Base-by-base conservation (phyloP, 2,329 filamentous ascomycete species). In the Drechslerella coelobrocha region DNA sequence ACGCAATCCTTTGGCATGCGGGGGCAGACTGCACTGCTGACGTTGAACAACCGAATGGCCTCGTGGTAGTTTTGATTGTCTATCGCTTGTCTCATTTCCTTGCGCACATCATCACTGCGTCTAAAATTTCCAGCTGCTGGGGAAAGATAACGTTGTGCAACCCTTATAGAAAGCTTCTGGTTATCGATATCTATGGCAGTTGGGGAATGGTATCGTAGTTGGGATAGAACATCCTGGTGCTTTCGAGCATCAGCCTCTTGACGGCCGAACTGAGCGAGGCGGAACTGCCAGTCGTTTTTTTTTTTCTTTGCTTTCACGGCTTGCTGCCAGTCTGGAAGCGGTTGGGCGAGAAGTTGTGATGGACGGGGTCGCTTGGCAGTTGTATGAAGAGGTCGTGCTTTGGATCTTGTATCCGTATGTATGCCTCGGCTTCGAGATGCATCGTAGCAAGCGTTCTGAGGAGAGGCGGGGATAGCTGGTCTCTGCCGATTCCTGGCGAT, bases 101-200 rank as follows among this genome's bases (percentile, higher is more conserved):
- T n/a, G 12, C 5, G 2, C 2, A 7, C 39, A 21, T n/a, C 39
- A 34, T 12, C 5, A 26, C 8, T 24, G 31, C 12, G n/a, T 10
- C 14, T 34, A 8, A 8, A 47, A 34, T 17, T 41, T 17, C 12
- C 34, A 34, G 17, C 2, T 29, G 57, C 34, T 1, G 65, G 65
- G 9, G 19, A 10, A 12, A 56, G 52, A n/a, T 61, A n/a, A 29
- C 41, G 34, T 26, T 43, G 45, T 3, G 26, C 27, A 14, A 62
- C 21, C 14, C 65, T 51, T 12, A 27, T 31, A 19, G 52, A 51
- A 12, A 69, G 39, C 10, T 59, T 59, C 24, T 52, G 29, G 26
- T 69, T 69, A 10, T 53, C 65, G 23, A 52, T 57, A 17, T 69
- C 65, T 39, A 62, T 69, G 8, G 45, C 29, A 7, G 57, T 62